Base-by-base conservation (phyloP, 306 rosid species). In the Dalbergia oliveri region DNA sequence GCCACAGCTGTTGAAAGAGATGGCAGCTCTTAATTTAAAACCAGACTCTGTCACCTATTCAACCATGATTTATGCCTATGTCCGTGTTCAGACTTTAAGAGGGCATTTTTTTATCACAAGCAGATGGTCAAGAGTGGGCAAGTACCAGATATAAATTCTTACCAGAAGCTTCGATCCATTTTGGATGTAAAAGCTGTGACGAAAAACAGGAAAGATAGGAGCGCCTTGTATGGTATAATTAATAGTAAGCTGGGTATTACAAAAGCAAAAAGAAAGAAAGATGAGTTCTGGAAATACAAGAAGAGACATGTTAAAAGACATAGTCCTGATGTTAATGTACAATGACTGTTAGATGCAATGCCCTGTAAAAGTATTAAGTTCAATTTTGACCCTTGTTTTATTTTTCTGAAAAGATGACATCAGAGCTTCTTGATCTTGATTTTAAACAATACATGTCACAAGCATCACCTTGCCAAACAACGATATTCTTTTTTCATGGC, bases 201-300 rank as follows among this genome's bases (percentile, higher is more conserved):
- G 2, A 89, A 93, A 83, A 91, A 91, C 88, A 91, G 33, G 92
- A 84, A 87, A 86, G 99, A 91, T 62, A 90, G 66, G 83, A 84
- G 84, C 16, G 93, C 95, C 13, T 80, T 91, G 83, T 66, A 77
- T 19, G 97, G 92, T 62, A 82, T 84, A 49, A 51, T 91, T 65
- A 88, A 89, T 53, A 88, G 88, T 80, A 83, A 87, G 85, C 72
- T 84, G 86, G 90, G 97, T 3, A 11, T 88, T 79, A 15, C 57
- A 79, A 88, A 93, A 87, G 80, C 56, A 68, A 92, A 79, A 74
- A 82, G 84, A 56, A 90, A 93, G 90, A 94, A 93, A 84, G 97
- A 94, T 74, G 97, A 94, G 84, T 91, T 92, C 64, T 94, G 99
- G 99, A 94, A 93, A 89, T 65, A 59, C 86, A 94, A 81, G 93